Base-by-base conservation (phyloP, 805 yeast species). In the Nematodospora valgi region DNA sequence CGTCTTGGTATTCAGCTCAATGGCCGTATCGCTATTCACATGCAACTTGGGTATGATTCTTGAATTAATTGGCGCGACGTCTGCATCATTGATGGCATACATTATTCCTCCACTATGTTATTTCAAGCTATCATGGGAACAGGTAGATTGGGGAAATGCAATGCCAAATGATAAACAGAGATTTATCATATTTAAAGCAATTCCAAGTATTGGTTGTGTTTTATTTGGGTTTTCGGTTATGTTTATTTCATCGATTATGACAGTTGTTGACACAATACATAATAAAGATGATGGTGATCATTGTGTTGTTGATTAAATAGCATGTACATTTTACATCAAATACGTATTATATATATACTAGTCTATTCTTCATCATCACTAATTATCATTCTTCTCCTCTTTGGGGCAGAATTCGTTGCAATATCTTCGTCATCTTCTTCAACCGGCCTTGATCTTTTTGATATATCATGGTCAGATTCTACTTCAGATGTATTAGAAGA, bases 41-140 rank as follows among this genome's bases (percentile, higher is more conserved):
- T 89, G 96, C 52, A 86, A 88, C 45, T 67, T 89, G 37, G 98
- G 98, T 1, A 84, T 93, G 9, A 81, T 91, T 19, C 67, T 89
- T 26, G 97, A 91, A 52, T 68, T 89, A 3, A 88, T 87, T 21
- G 98, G 98, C 2, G 89, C 96, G 0, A 83, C 95, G 0, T 83
- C 95, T 0, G 97, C 97, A 0, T 86, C 95, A 13, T 66, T 85
- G 24, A 81, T 91, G 82, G 97, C 98, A 0, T 89, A 86, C 54
- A 86, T 89, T 15, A 62, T 89, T 12, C 98, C 98, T 0, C 96
- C 96, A 3, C 55, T 82, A 54, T 89, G 96, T 48, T 84, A 73
- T 48, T 56, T 87, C 41, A 78, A 81, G 43, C 70, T 89, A 48
- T 74, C 87, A 0, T 38, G 63, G 65, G 58, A 55, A 24, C 44